A percentile compares a stretch with the other conserved stretches of the same genome.
Conservation (phyloP, 2,329 filamentous ascomycete species). For the Talaromyces sp. region DNA sequence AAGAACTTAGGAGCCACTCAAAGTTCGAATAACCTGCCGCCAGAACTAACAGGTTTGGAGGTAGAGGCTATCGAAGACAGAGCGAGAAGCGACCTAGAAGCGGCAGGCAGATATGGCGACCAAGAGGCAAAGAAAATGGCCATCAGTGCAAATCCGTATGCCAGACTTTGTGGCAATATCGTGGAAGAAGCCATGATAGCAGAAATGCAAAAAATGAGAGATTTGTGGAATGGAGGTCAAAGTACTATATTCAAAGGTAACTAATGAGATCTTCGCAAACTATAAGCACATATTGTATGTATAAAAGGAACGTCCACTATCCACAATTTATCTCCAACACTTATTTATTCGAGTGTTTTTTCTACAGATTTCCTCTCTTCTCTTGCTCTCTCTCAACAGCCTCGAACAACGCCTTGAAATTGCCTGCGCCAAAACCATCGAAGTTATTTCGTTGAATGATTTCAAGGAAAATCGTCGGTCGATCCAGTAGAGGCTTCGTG, state of each 20-base stretch:
- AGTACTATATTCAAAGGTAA: neutral
- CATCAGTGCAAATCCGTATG: constrained; percentile 3
- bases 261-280: neutral
- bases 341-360: constrained; percentile 16
- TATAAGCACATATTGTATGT: neutral
- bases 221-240: neutral
- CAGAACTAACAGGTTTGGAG: neutral
- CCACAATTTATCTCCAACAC: neutral
- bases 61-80: neutral
- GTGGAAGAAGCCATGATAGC: constrained; percentile 2
- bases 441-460: constrained; percentile 65
- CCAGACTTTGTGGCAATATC: constrained; percentile 3
- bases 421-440: constrained; percentile 83
- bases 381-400: constrained; percentile 88
- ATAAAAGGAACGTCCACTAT: neutral
- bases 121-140: constrained; percentile 6
- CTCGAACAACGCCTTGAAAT: constrained; percentile 90
- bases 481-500: constrained; percentile 79
- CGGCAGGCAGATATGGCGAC: constrained; percentile 3
- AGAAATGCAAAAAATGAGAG: neutral
- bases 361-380: constrained; percentile 68
- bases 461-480: constrained; percentile 78
- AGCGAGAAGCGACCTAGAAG: neutral
- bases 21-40: neutral
- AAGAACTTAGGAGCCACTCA: neutral